Evolutionary conservation across 1,284 basidiomycete genomes (phyloP), one percentile per base, ranked within the genome.

Genomic region (Quambalaria eucalypti): DNA sequence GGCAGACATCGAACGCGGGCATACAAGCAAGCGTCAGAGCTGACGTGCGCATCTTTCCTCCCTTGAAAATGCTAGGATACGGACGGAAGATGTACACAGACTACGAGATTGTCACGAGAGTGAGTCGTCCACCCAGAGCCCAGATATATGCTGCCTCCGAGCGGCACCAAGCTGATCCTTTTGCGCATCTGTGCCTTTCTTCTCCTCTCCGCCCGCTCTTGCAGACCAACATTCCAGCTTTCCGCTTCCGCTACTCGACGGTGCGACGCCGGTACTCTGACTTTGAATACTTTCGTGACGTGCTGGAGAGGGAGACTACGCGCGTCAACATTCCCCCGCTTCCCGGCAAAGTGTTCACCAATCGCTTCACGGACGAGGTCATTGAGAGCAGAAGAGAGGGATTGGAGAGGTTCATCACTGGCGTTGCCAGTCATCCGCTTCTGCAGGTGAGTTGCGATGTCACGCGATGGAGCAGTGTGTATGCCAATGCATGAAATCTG

Each of bases 281-380:
- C 78, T 99, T 99, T 76, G 93, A 99, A 77, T 92, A 93, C 5
- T 99, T 99, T 81, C 85, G 92, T 50, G 93, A 99, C 77, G 89
- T 96, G 69, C 84, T 99, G 48, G 95, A 99, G 78, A 85, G 91
- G 65, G 93, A 99, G 78, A 88, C 86, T 9, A 96, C 91, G 4
- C 82, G 95, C 26, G 95, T 98, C 64, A 98, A 96, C 78, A 97
- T 98, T 70, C 93, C 93, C 0, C 84, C 90, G 23, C 83, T 98
- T 40, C 95, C 93, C 1, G 93, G 93, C 56, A 98, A 98, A 78
- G 78, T 79, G 2, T 78, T 78, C 48, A 77, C 76, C 7, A 77
- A 77, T 31, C 82, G 93, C 29, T 98, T 98, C 79, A 92, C 90
- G 14, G 93, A 97, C 71, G 93, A 98, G 76, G 88, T 97, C 44